Evolutionary conservation across 1,139 yeast species (phyloP).

Genomic region (Blastobotrys serpentis): DNA sequence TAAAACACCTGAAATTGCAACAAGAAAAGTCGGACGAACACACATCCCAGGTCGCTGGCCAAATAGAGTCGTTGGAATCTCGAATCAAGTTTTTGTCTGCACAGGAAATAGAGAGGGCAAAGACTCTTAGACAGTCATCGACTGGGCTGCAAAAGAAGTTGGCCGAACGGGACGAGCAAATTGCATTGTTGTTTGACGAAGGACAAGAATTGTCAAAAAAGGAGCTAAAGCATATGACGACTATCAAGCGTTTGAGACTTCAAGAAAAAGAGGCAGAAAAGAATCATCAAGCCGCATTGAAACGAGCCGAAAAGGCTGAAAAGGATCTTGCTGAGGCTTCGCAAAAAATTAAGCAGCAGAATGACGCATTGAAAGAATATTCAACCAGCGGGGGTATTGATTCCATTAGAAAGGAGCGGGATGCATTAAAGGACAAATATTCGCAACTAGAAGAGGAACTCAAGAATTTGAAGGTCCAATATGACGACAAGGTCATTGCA

Average conservation of each 20-base stretch:
- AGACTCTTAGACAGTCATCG: constrained; percentile 21
- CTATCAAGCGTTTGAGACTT: constrained; percentile 60
- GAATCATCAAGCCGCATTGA: constrained; percentile 25
- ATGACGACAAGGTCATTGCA: constrained; percentile 27
- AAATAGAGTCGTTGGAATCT: constrained; percentile 29
- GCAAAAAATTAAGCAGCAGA: constrained; percentile 18
- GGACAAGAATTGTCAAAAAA: constrained; percentile 75
- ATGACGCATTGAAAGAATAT: constrained; percentile 24
- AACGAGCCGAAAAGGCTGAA: constrained; percentile 25
- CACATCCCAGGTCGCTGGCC: constrained; percentile 21
- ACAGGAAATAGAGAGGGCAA: constrained; percentile 33
- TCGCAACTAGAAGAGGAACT: constrained; percentile 27
- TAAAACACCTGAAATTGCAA: constrained; percentile 21
- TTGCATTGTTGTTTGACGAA: constrained; percentile 65
- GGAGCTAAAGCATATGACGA: constrained; percentile 67
- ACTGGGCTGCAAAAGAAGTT: constrained; percentile 30
- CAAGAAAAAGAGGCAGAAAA: constrained; percentile 43
- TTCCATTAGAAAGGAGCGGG: constrained; percentile 24
- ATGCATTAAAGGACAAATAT: constrained; percentile 17
- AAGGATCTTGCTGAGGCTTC: constrained; percentile 24
- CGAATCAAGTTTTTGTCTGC: constrained; percentile 31
- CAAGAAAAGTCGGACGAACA: constrained; percentile 17
- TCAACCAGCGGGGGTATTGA: constrained; percentile 26
- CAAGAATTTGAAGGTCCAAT: constrained; percentile 26
- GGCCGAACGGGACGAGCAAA: constrained; percentile 53